These are phyloP conservation scores for Tuctoria greenei DNA, from an alignment of 176 grass and related monocot genomes.

Conservation along the genomic window DNA sequence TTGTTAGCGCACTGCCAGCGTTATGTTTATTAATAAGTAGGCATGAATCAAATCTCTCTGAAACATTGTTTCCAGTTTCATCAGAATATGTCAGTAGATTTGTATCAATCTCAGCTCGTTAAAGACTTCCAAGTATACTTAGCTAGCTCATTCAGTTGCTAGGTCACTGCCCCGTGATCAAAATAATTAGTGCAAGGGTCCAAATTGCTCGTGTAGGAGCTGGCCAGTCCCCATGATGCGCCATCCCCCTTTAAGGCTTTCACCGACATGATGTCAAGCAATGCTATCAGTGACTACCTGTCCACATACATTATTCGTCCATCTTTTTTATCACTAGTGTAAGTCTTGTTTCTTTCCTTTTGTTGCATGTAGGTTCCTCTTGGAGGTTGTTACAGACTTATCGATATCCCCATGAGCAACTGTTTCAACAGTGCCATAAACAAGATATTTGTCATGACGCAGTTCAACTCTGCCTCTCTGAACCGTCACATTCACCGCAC, in stretches of 20 bases:
- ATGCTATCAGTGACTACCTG: constrained; percentile 29
- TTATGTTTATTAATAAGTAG: constrained; percentile 22
- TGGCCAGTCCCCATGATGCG: not conserved
- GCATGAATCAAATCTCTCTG: not conserved
- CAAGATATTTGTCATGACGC: constrained; percentile 84
- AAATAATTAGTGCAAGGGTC: constrained; percentile 12
- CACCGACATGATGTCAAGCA: constrained; percentile 36
- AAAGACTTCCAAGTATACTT: constrained; percentile 20
- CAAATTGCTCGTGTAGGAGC: constrained; percentile 20
- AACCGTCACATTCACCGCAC: constrained; percentile 74
- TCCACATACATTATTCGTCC: not conserved
- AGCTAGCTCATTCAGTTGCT: constrained; percentile 23
- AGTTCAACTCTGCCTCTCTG: constrained; percentile 75
- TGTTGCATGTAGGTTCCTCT: constrained; percentile 65
- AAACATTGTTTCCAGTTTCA: not conserved
- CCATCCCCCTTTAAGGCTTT: constrained; percentile 36
- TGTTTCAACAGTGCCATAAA: constrained; percentile 84
- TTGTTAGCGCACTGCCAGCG: constrained; percentile 13
- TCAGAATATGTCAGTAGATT: constrained; percentile 31
- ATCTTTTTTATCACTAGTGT: constrained; percentile 4
- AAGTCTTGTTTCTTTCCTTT: constrained; percentile 22
- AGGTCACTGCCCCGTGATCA: not conserved
- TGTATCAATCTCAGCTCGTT: not conserved
- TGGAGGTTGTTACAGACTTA: constrained; percentile 77
- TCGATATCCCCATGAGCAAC: constrained; percentile 86